A percentile compares a stretch with the other conserved stretches of the same genome.
These are phyloP conservation scores for Lachnellula subtilissima DNA, from an alignment of 2,329 filamentous ascomycete species.

Conservation along the genomic window DNA sequence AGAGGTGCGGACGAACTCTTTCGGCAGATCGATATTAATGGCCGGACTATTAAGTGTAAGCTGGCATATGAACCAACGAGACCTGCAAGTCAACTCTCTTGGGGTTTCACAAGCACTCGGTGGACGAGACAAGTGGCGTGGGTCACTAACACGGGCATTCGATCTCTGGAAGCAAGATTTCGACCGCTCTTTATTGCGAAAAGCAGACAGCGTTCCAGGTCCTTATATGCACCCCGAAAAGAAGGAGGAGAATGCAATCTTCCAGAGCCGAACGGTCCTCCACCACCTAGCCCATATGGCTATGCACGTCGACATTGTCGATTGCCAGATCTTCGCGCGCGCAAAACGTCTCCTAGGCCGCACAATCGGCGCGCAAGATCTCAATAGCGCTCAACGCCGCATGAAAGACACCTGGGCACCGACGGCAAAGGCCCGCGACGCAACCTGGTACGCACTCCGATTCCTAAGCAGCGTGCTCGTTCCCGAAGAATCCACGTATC, in stretches of 20 bases:
- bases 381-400: conserved; percentile 70
- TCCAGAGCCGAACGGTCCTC: conserved; percentile 82
- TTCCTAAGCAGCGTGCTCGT: conserved; percentile 83
- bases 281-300: conserved; percentile 96
- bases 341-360: conserved; percentile 81
- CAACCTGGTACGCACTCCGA: conserved; percentile 85
- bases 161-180: conserved; percentile 93
- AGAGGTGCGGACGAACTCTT: conserved; percentile 83
- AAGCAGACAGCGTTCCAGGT: conserved; percentile 47
- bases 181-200: conserved; percentile 66
- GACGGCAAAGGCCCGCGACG: conserved; percentile 80
- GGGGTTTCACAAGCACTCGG: conserved; percentile 75
- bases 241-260: conserved; percentile 64
- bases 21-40: conserved; percentile 91
- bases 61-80: conserved; percentile 97
- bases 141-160: conserved; percentile 78
- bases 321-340: conserved; percentile 92
- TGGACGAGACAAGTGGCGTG: conserved; percentile 86
- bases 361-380: conserved; percentile 76
- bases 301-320: conserved; percentile 95
- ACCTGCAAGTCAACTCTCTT: conserved; percentile 84
- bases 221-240: conserved; percentile 53
- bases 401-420: conserved; percentile 90
- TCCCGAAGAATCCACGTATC: conserved; percentile 44
- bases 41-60: conserved; percentile 87